Percentiles rank a stretch among this genome's conserved stretches.
Evolutionary conservation across 345 rosid genomes (phyloP).

Genomic region (Trapa incisa): DNA sequence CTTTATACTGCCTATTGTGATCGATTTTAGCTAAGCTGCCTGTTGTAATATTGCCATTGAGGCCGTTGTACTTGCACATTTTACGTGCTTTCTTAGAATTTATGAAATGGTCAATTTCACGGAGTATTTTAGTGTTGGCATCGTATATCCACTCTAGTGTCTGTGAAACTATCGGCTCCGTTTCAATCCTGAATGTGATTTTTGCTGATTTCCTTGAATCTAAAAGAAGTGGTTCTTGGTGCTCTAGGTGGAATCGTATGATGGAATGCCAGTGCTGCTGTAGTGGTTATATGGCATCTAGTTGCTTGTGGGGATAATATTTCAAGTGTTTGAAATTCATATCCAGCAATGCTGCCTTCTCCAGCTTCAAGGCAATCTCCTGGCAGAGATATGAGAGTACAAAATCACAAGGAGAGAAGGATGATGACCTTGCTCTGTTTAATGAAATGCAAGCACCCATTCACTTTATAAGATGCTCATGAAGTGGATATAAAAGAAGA

Average conservation of each 20-base stretch:
- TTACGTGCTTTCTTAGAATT: not conserved
- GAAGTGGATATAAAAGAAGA: too few relatives aligned
- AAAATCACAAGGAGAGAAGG: constrained; percentile 61
- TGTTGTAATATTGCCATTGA: not conserved
- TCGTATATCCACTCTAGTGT: not conserved
- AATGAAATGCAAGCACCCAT: constrained; percentile 81
- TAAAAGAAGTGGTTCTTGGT: not conserved
- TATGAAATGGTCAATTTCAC: not conserved
- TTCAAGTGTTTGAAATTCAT: not conserved
- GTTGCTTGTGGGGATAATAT: constrained; percentile 2
- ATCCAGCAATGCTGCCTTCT: constrained; percentile 70
- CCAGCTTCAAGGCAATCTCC: constrained; percentile 80
- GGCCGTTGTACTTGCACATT: not conserved
- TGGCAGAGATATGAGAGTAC: constrained; percentile 49
- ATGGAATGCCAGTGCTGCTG: not conserved
- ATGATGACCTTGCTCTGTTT: constrained; percentile 84
- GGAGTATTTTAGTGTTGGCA: not conserved
- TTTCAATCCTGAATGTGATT: too few relatives aligned
- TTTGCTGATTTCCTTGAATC: not conserved
- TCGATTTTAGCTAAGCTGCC: not conserved
- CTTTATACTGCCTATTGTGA: constrained; percentile 4
- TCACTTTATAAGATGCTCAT: too few relatives aligned
- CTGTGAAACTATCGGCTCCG: not conserved
- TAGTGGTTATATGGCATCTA: not conserved
- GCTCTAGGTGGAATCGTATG: not conserved